phyloP scores from a whole-genome alignment of 1,139 yeast species.

The Casaregolazyma suthepensis region DNA sequence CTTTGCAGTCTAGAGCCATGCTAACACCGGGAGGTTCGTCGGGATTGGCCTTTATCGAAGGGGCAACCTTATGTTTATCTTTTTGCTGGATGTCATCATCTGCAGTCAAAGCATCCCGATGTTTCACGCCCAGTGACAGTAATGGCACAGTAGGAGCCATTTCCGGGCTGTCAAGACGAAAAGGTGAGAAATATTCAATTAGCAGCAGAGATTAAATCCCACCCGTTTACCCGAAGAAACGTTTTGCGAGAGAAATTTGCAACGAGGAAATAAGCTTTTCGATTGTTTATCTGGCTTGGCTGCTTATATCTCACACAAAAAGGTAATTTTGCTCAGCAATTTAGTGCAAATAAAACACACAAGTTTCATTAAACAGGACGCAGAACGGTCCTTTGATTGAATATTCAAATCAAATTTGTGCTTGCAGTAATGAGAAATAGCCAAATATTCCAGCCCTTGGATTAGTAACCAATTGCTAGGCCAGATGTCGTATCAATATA shows the following conservation, averaged over 20 bases:
- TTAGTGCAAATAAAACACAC: not conserved
- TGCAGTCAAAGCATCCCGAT: not conserved
- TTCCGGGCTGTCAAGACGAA: not conserved
- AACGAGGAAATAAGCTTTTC: not conserved
- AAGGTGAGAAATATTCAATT: not conserved
- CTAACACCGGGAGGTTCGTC: slow-evolving; percentile 4
- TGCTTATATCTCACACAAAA: not conserved
- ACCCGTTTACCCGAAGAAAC: not conserved
- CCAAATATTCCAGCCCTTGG: not conserved
- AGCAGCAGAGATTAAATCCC: not conserved
- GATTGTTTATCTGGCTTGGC: not conserved
- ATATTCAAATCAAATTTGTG: not conserved
- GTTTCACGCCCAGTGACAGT: slow-evolving; percentile 16
- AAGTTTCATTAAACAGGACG: not conserved
- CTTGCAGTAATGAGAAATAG: not conserved
- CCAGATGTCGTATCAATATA: not conserved
- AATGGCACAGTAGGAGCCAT: slow-evolving; percentile 13
- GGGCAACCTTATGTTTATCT: not conserved
- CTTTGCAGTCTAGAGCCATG: slow-evolving; percentile 4
- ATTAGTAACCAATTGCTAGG: not conserved
- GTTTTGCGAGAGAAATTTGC: not conserved
- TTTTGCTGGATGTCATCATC: not conserved
- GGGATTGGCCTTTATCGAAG: not conserved
- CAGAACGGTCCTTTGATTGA: not conserved
- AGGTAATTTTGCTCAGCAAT: not conserved